phyloP scores from a whole-genome alignment of 2,329 filamentous ascomycete species.

The Diplodia corticola region DNA sequence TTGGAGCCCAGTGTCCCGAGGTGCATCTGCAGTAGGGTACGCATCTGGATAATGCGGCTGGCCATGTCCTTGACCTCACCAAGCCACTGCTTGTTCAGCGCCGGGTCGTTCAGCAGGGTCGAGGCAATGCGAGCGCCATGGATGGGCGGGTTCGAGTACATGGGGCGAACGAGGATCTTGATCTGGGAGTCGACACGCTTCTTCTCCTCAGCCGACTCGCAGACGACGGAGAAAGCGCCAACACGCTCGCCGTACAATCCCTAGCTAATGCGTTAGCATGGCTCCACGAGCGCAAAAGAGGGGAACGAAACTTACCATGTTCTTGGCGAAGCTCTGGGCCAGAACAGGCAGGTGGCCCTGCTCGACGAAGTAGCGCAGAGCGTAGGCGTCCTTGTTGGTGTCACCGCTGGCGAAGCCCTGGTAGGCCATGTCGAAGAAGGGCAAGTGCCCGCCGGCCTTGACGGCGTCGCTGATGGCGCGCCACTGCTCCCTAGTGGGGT shows the following conservation, averaged over 20 bases:
- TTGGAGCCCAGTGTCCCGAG: slow-evolving; percentile 92
- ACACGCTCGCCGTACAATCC: slow-evolving; percentile 98
- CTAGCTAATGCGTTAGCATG: slow-evolving; percentile 44
- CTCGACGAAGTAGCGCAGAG: slow-evolving; percentile 88
- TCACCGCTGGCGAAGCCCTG: slow-evolving; percentile 95
- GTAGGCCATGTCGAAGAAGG: slow-evolving; percentile 99
- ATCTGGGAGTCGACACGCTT: slow-evolving; percentile 95
- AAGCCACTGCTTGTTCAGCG: slow-evolving; percentile 91
- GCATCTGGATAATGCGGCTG: slow-evolving; percentile 98
- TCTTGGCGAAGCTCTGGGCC: slow-evolving; percentile 96
- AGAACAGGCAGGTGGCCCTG: slow-evolving; percentile 87
- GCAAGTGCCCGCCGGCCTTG: slow-evolving; percentile 83
- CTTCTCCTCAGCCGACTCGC: slow-evolving; percentile 83
- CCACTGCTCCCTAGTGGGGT: slow-evolving; percentile 92
- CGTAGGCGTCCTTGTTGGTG: slow-evolving; percentile 89
- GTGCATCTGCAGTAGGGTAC: slow-evolving; percentile 88
- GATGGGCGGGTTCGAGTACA: slow-evolving; percentile 98
- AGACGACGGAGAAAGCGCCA: slow-evolving; percentile 92
- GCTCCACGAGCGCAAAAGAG: background rate
- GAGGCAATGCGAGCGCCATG: slow-evolving; percentile 94
- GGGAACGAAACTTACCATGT: slow-evolving; percentile 68
- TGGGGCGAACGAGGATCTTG: slow-evolving; percentile 94
- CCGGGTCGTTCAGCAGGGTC: slow-evolving; percentile 82
- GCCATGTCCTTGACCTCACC: slow-evolving; percentile 98
- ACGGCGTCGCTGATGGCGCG: slow-evolving; percentile 82